Evolutionary conservation across 2,329 filamentous ascomycete species (phyloP).

Genomic region (Chaetomium olivaceum): DNA sequence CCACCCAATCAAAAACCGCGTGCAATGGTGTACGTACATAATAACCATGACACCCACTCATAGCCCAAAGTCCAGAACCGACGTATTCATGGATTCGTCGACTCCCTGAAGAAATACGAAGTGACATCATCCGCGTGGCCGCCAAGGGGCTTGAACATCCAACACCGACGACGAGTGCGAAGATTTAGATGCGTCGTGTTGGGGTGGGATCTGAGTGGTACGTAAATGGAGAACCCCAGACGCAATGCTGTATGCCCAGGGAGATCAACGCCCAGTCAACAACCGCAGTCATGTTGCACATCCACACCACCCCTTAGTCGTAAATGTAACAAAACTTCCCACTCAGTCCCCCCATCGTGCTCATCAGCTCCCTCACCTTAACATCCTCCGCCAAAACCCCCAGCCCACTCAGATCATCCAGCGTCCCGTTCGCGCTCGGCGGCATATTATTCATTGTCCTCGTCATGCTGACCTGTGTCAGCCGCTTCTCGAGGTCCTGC

Average conservation of each 20-base stretch:
- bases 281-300: neutral
- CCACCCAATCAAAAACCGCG: too few species aligned
- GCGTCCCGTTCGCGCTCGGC: conserved; percentile 29
- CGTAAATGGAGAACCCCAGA: neutral
- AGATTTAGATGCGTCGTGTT: neutral
- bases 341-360: conserved; percentile 34
- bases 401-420: conserved; percentile 35
- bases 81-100: neutral
- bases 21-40: too few species aligned
- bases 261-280: neutral
- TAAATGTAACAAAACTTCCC: conserved; percentile 34
- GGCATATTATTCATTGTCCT: conserved; percentile 31
- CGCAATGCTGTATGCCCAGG: neutral
- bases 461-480: conserved; percentile 34
- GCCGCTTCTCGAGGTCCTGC: conserved; percentile 27
- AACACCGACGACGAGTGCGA: neutral
- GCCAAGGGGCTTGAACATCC: neutral
- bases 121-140: neutral
- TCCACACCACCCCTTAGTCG: conserved; percentile 16
- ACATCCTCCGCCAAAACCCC: conserved; percentile 28
- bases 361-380: conserved; percentile 30
- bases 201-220: too few species aligned
- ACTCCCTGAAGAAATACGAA: neutral
- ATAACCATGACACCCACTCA: too few species aligned
- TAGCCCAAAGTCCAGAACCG: neutral